A percentile compares a stretch with the other conserved stretches of the same genome.
Conservation (phyloP, 352 stramenopile species). For the Phytophthora rubi region DNA sequence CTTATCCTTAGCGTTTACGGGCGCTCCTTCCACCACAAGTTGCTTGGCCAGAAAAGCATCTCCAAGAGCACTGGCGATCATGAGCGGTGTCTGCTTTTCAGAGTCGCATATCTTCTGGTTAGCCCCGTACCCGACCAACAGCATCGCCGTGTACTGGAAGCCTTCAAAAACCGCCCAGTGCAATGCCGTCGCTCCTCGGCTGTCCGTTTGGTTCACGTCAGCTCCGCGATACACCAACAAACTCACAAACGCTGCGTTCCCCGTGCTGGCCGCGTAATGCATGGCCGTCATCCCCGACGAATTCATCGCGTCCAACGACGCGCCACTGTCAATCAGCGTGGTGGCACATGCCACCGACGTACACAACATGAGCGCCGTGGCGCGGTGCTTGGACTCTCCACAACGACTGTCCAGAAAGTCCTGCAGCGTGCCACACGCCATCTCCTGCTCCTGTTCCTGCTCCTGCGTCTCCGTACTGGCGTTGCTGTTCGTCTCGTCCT, state of each 20-base stretch:
- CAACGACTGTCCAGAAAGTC: slow-evolving; percentile 61
- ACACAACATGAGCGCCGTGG: slow-evolving; percentile 79
- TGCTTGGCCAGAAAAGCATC: slow-evolving; percentile 86
- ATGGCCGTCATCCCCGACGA: slow-evolving; percentile 83
- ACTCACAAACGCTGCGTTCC: slow-evolving; percentile 77
- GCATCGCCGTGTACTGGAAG: slow-evolving; percentile 85
- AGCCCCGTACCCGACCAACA: slow-evolving; percentile 82
- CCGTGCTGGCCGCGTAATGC: slow-evolving; percentile 82
- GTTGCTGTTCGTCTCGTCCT: slow-evolving; percentile 34
- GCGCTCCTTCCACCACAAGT: slow-evolving; percentile 81
- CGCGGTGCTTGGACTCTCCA: slow-evolving; percentile 72
- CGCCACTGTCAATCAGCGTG: slow-evolving; percentile 63
- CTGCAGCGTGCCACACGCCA: slow-evolving; percentile 33
- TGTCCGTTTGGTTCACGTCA: slow-evolving; percentile 76
- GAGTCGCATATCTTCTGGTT: slow-evolving; percentile 85
- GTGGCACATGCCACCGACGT: slow-evolving; percentile 70
- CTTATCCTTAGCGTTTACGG: slow-evolving; percentile 66
- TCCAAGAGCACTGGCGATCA: slow-evolving; percentile 82
- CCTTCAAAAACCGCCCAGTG: slow-evolving; percentile 88
- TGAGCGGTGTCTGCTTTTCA: slow-evolving; percentile 79
- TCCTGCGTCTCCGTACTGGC: slow-evolving; percentile 35
- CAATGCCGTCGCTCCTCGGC: slow-evolving; percentile 70
- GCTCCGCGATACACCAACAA: slow-evolving; percentile 65
- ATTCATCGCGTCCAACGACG: slow-evolving; percentile 58
- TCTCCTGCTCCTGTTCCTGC: slow-evolving; percentile 25